Conservation (phyloP, 106 monocot species). For the Xerophyta viscosa region DNA sequence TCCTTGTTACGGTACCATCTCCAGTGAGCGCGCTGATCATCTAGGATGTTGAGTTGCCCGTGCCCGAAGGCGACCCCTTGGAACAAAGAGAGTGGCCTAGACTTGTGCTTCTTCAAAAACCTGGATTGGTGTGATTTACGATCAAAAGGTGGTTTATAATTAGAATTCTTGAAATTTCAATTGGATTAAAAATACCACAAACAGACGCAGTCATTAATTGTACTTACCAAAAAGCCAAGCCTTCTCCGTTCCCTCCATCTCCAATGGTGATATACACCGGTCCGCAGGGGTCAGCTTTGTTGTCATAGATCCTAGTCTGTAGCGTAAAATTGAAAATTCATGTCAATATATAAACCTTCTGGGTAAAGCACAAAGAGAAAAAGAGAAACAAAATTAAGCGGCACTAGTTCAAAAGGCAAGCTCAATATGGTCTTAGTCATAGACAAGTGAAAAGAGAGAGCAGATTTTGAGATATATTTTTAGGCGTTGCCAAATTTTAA, state of each 20-base stretch:
- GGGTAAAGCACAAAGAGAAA: too few relatives aligned
- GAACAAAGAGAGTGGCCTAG: constrained; percentile 39
- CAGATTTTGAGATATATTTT: too few relatives aligned
- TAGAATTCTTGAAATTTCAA: too few relatives aligned
- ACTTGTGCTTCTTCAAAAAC: constrained; percentile 43
- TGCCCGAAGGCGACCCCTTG: constrained; percentile 93
- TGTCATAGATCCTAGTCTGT: constrained; percentile 63
- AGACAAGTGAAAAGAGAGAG: too few relatives aligned
- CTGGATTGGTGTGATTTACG: too few relatives aligned
- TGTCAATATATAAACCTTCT: too few relatives aligned
- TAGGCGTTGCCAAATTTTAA: too few relatives aligned
- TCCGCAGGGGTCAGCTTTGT: constrained; percentile 38
- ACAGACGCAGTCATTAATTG: too few relatives aligned
- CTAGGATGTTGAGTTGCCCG: constrained; percentile 50
- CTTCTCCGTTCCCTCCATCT: constrained; percentile 81
- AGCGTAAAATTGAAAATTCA: too few relatives aligned
- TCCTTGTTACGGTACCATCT: constrained; percentile 87
- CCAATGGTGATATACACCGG: constrained; percentile 71
- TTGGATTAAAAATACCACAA: background rate
- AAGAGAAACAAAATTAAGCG: background rate
- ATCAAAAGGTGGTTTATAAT: too few relatives aligned
- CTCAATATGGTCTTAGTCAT: too few relatives aligned
- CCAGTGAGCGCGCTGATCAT: constrained; percentile 66
- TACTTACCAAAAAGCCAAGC: constrained; percentile 61
- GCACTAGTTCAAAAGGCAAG: too few relatives aligned